These are phyloP conservation scores for Paramecium sexaurelia DNA, from an alignment of 73 alveolate species.

Conservation along the genomic window DNA sequence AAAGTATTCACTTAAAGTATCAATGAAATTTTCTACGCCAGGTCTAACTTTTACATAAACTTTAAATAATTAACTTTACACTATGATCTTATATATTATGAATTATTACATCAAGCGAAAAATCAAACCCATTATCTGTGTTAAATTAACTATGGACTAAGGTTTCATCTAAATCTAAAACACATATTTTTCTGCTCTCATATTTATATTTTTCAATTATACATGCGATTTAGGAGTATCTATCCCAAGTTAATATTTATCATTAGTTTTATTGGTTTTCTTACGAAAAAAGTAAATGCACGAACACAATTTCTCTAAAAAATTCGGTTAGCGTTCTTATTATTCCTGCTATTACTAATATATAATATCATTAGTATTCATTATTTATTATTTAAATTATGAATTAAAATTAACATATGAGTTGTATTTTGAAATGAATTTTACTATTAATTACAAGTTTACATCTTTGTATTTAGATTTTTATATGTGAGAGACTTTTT, in stretches of 20 bases:
- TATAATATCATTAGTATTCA: not conserved
- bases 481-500: no score
- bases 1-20: conserved; percentile 64
- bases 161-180: conserved; percentile 79
- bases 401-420: not conserved
- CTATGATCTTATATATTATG: conserved; percentile 19
- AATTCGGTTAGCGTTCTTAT: not conserved
- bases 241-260: conserved; percentile 34
- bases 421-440: not conserved
- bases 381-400: not conserved
- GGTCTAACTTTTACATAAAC: conserved; percentile 84
- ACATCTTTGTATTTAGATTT: no score
- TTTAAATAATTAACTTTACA: conserved; percentile 44
- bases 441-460: not conserved
- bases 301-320: not conserved
- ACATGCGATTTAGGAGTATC: conserved; percentile 48
- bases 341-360: not conserved
- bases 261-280: not conserved
- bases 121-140: conserved; percentile 59
- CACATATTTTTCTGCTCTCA: conserved; percentile 66
- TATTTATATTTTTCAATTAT: not conserved
- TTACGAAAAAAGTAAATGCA: not conserved
- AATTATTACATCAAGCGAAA: conserved; percentile 33
- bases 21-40: conserved; percentile 82
- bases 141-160: conserved; percentile 74